These are phyloP conservation scores for Cyclotella choctawhatcheeana DNA, from an alignment of 108 stramenopile genomes.

Conservation along the genomic window DNA sequence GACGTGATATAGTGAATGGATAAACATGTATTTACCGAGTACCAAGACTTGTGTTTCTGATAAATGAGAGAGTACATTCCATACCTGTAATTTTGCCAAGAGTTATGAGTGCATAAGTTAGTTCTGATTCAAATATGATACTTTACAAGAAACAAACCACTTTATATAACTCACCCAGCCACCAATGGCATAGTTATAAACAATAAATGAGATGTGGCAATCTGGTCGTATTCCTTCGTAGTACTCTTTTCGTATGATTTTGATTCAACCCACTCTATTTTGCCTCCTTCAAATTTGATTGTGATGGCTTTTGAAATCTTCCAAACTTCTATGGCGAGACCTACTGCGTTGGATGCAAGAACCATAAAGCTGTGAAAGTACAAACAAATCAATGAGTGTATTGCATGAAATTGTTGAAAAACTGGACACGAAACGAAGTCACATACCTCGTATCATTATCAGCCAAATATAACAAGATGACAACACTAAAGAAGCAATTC, in stretches of 20 bases:
- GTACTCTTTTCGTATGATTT: constrained; percentile 53
- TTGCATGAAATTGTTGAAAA: too few relatives aligned
- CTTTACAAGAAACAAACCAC: too few relatives aligned
- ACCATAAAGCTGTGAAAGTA: constrained; percentile 56
- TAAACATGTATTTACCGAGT: constrained; percentile 48
- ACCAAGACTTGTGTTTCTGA: constrained; percentile 84
- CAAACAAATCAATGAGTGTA: neutral
- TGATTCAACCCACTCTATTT: constrained; percentile 65
- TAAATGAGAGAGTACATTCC: constrained; percentile 70
- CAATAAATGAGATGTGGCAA: constrained; percentile 63
- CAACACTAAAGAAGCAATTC: constrained; percentile 71
- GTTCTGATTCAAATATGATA: too few relatives aligned
- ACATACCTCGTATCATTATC: constrained; percentile 75
- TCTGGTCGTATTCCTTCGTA: constrained; percentile 80
- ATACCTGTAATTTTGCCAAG: constrained; percentile 46
- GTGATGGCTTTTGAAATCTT: constrained; percentile 71
- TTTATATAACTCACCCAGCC: constrained; percentile 37
- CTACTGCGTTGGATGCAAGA: constrained; percentile 65
- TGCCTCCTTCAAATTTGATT: constrained; percentile 49
- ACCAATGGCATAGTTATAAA: constrained; percentile 78
- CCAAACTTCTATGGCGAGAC: constrained; percentile 80
- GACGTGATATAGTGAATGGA: neutral
- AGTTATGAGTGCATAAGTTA: too few relatives aligned
- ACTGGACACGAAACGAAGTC: neutral
- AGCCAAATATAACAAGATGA: constrained; percentile 80